Evolutionary conservation across 2,329 filamentous ascomycete genomes (phyloP).

Genomic region (Rhynchosporium secalis): DNA sequence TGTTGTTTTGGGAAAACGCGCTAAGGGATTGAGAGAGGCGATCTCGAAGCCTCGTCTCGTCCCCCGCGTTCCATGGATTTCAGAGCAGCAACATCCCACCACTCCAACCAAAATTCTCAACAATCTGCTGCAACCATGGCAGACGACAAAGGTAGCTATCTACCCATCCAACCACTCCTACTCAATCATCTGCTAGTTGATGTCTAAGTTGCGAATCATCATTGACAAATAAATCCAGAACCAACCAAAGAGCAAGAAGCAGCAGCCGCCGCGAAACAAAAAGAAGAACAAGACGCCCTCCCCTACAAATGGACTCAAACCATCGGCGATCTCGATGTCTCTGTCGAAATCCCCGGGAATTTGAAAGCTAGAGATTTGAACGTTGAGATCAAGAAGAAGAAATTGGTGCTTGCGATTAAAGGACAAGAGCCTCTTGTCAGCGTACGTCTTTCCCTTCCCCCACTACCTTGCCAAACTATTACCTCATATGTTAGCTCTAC

Average conservation of each 20-base stretch:
- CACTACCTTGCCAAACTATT: background rate
- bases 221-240: slow-evolving; percentile 27
- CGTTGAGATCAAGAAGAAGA: slow-evolving; percentile 77
- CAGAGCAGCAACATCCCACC: slow-evolving; percentile 26
- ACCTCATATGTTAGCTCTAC: no score
- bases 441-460: slow-evolving; percentile 49
- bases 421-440: slow-evolving; percentile 83
- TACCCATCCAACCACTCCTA: no score
- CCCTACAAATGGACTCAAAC: slow-evolving; percentile 98
- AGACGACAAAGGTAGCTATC: slow-evolving; percentile 29
- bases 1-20: slow-evolving; percentile 19
- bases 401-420: slow-evolving; percentile 79
- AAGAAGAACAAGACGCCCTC: slow-evolving; percentile 82
- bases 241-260: slow-evolving; percentile 53
- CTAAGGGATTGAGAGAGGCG: slow-evolving; percentile 15
- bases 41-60: slow-evolving; percentile 32
- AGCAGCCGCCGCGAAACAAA: slow-evolving; percentile 68
- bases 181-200: no score
- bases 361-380: slow-evolving; percentile 82
- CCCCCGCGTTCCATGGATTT: background rate
- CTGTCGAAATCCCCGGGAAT: slow-evolving; percentile 74
- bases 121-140: slow-evolving; percentile 28
- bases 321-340: slow-evolving; percentile 83
- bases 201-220: background rate
- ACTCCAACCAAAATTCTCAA: slow-evolving; percentile 7